phyloP scores from a whole-genome alignment of 768 basidiomycete species.

The Termitomyces sp. region DNA sequence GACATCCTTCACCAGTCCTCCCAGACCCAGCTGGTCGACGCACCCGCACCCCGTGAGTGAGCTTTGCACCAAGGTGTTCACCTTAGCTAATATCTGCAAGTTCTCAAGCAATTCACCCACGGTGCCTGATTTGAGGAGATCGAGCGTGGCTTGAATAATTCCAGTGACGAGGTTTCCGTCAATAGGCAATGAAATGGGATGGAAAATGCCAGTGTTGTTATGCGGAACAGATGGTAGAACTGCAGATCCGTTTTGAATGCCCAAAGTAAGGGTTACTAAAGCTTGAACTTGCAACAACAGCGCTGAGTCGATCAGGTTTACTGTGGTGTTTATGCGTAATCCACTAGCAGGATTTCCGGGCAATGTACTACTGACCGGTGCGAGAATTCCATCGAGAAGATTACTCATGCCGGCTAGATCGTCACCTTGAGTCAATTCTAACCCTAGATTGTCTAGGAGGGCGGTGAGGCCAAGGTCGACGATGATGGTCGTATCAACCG shows the following conservation, averaged over 20 bases:
- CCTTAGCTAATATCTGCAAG: slow-evolving; percentile 3
- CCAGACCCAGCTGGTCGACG: slow-evolving; percentile 6
- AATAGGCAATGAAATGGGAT: background rate
- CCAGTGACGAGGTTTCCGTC: slow-evolving; percentile 9
- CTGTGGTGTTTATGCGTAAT: background rate
- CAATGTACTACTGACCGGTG: background rate
- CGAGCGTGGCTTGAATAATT: slow-evolving; percentile 11
- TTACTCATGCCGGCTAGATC: background rate
- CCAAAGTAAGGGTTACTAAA: slow-evolving; percentile 5
- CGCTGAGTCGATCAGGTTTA: slow-evolving; percentile 1
- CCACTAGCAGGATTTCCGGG: background rate
- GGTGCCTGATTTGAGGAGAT: slow-evolving; percentile 9
- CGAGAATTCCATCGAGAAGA: background rate
- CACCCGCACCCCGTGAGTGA: slow-evolving; percentile 12
- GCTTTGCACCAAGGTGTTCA: background rate
- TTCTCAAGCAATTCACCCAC: slow-evolving; percentile 5
- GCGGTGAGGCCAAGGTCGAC: slow-evolving; percentile 20
- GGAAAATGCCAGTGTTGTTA: background rate
- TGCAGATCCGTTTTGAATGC: slow-evolving; percentile 3
- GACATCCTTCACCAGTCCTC: slow-evolving; percentile 3
- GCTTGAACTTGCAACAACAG: slow-evolving; percentile 7
- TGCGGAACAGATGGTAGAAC: slow-evolving; percentile 1
- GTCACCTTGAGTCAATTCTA: slow-evolving; percentile 9
- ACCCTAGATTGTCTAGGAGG: slow-evolving; percentile 17
- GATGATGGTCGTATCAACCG: slow-evolving; percentile 16